Evolutionary conservation across 371 early-diverging fungal species (phyloP), one percentile per base, ranked within the genome.

Genomic region (Actinomortierella wolfii): DNA sequence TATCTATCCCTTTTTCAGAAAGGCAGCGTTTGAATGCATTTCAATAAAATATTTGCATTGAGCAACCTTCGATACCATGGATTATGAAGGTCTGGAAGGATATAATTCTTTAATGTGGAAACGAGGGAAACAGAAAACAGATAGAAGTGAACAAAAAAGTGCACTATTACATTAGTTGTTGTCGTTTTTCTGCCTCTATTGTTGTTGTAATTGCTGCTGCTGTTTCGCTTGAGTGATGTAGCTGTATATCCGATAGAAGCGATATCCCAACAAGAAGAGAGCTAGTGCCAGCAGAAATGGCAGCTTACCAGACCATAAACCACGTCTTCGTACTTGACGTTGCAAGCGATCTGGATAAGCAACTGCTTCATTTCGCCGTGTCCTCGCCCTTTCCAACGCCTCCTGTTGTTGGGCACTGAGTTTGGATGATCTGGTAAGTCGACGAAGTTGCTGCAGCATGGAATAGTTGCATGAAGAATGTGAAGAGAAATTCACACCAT

Each of bases 401-500:
- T 23, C 39, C 15, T 62, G 66, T 40, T 65, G 49, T 28, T 57
- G 59, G 34, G 59, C 56, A 2, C 73, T 52, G 34, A 34, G 34
- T 11, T 34, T 34, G 4, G 34, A 34, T 47, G 73, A 62, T 42
- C 66, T 46, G 28, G 67, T 59, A 5, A 71, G 62, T 59, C 66
- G 58, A 7, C 66, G 42, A 34, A 66, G 59, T 56, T 71, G 73
- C n/a, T 71, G 66, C 3, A 66, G 51, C 67, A 71, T 66, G 47
- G 4, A 18, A 24, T 49, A 9, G 17, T 1, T 24, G 25, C 1
- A 24, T 0, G 25, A 17, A 17, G 9, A 14, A 51, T n/a, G 18
- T 28, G 14, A 34, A 34, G 11, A n/a, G n/a, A n/a, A n/a, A n/a
- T n/a, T n/a, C n/a, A n/a, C n/a, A n/a, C n/a, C n/a, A n/a, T n/a